phyloP scores from a whole-genome alignment of 2,329 filamentous ascomycete species.

The Neoscytalidium dimidiatum region DNA sequence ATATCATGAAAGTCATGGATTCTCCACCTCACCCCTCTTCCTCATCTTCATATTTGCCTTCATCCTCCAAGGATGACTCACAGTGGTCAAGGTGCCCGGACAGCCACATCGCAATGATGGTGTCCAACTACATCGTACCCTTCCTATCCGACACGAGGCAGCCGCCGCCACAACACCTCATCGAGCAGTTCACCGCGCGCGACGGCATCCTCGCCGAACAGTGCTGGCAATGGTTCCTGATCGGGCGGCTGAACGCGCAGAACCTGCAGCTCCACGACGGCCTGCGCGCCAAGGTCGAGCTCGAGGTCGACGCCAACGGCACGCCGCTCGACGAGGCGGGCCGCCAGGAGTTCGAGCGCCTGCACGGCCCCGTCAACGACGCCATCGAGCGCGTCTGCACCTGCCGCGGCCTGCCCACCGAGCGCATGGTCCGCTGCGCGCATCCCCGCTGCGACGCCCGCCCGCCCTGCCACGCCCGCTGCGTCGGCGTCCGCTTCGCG shows the following conservation, averaged over 20 bases:
- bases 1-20: no score
- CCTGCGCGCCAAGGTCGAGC: background rate
- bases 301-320: background rate
- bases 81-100: background rate
- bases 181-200: background rate
- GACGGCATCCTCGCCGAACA: conserved; percentile 9
- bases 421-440: conserved; percentile 4
- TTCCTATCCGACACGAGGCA: background rate
- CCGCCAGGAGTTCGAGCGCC: background rate
- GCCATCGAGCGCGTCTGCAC: background rate
- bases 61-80: no score
- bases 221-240: conserved; percentile 1
- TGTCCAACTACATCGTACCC: background rate
- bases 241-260: background rate
- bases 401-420: background rate
- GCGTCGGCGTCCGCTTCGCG: background rate
- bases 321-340: background rate
- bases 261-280: background rate
- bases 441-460: background rate
- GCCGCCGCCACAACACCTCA: background rate
- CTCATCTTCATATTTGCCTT: no score
- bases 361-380: background rate
- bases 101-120: background rate
- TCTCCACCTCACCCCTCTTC: no score
- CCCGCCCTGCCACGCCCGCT: background rate